phyloP scores from a whole-genome alignment of 805 yeast species.

The Wickerhamiella brachini region DNA sequence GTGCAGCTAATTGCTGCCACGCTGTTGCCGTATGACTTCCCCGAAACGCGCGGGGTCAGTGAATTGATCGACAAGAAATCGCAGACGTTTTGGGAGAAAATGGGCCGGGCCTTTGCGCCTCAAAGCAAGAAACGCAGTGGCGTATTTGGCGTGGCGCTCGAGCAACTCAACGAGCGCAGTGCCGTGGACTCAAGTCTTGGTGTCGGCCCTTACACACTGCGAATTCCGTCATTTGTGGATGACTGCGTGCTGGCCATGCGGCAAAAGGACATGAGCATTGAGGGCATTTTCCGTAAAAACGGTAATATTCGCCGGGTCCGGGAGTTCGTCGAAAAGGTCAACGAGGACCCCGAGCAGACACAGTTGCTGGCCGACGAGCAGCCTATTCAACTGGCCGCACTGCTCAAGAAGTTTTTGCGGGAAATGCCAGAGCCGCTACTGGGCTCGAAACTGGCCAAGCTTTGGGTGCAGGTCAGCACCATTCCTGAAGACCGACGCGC shows the following conservation, averaged over 20 bases:
- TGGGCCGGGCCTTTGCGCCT: slow-evolving; percentile 28
- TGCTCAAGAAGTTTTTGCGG: slow-evolving; percentile 79
- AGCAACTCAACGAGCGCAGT: slow-evolving; percentile 45
- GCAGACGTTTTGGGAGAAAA: slow-evolving; percentile 34
- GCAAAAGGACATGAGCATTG: slow-evolving; percentile 85
- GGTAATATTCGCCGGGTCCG: slow-evolving; percentile 81
- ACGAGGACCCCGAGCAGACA: slow-evolving; percentile 52
- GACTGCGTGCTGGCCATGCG: slow-evolving; percentile 72
- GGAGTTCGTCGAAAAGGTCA: slow-evolving; percentile 59
- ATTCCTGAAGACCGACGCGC: slow-evolving; percentile 17
- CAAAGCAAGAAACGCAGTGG: slow-evolving; percentile 19
- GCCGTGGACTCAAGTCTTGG: slow-evolving; percentile 81
- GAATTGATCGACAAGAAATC: slow-evolving; percentile 28
- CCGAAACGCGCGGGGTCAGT: slow-evolving; percentile 19
- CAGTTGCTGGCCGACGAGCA: slow-evolving; percentile 64
- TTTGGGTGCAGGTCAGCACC: slow-evolving; percentile 47
- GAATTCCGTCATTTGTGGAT: slow-evolving; percentile 76
- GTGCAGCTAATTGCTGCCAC: slow-evolving; percentile 40
- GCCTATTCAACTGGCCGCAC: slow-evolving; percentile 85
- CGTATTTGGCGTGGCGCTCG: slow-evolving; percentile 73
- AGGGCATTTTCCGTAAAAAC: slow-evolving; percentile 90
- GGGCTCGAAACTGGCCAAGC: slow-evolving; percentile 57
- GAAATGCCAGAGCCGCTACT: slow-evolving; percentile 87
- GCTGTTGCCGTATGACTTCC: slow-evolving; percentile 28
- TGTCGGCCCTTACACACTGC: slow-evolving; percentile 55